Evolutionary conservation across 2,329 filamentous ascomycete genomes (phyloP), one percentile per base, ranked within the genome.

Genomic region (Trichothecium sympodiale): DNA sequence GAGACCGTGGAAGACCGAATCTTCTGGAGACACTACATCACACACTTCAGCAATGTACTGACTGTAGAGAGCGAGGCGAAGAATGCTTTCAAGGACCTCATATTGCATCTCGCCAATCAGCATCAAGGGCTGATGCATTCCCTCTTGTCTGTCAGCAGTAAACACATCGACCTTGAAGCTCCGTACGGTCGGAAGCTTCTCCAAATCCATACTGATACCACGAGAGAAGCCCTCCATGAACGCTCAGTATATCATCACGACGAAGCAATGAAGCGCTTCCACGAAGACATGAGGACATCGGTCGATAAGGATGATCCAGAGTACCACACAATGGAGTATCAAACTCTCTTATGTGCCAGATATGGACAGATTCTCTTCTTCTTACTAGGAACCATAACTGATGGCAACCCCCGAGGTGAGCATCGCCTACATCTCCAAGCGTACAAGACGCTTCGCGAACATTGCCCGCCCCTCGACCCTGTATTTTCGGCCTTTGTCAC

Each of bases 111-210:
- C 62, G 86, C 87, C 3, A 77, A 83, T 29, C 69, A 79, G 41
- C 80, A 94, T 52, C 71, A 77, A 42, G 85, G 85, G 10, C 65
- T 94, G 35, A 94, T 94, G 86, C 87, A 94, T 54, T 91, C 86
- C 9, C 76, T 94, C 34, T 69, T 94, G 36, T 86, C 83, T 31
- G 67, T 94, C 8, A 83, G 86, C 27, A 83, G 83, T 46, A 86
- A 79, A 41, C 86, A 94, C 48, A 70, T 80, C 37, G 71, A 80
- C 53, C 69, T 68, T 41, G 64, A 69, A 4, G 70, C 72, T 0
- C 65, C 71, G 0, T 74, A 77, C 36, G 74, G 71, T 9, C 45
- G 54, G 38, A 72, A 70, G 32, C 50, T 77, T 4, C 55, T 79
- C 5, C 57, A 57, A 25, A 62, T 68, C 16, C 64, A 69, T 42